These are phyloP conservation scores for Sporothrix protearum DNA, from an alignment of 2,329 filamentous ascomycete species.

Conservation along the genomic window DNA sequence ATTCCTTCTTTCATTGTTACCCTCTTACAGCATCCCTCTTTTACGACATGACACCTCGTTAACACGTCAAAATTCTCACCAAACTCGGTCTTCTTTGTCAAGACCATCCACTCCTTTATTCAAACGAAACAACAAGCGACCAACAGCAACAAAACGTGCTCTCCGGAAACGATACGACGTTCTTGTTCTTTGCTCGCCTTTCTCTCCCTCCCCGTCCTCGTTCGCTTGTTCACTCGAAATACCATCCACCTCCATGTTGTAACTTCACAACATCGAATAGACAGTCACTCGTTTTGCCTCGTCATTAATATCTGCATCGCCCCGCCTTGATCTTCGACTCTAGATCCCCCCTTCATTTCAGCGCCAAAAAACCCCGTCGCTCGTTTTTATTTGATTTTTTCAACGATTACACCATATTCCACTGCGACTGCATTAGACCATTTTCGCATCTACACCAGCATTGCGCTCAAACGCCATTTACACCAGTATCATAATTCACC, in stretches of 20 bases:
- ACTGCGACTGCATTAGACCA: constrained; percentile 4
- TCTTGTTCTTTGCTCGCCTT: background rate
- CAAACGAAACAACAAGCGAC: background rate
- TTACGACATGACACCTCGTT: constrained; percentile 7
- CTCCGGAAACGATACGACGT: background rate
- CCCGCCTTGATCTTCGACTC: background rate
- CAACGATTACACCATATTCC: background rate
- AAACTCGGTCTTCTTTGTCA: constrained; percentile 13
- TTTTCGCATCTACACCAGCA: background rate
- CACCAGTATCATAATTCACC: background rate
- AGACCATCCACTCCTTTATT: constrained; percentile 20
- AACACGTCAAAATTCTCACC: background rate
- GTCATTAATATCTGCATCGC: constrained; percentile 1
- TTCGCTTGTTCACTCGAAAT: background rate
- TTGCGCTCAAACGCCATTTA: background rate
- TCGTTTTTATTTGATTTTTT: constrained; percentile 11
- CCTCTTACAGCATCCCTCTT: background rate
- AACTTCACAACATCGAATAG: background rate
- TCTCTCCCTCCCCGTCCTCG: background rate
- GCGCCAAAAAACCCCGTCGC: background rate
- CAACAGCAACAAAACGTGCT: background rate
- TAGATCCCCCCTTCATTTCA: background rate
- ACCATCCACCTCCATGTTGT: background rate
- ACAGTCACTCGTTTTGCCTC: constrained; percentile 12
- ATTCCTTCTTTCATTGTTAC: background rate